Percentiles rank a stretch among this genome's conserved stretches.
Evolutionary conservation across 192 early-diverging fungal genomes (phyloP).

Genomic region (Coemansia guatemalensis): DNA sequence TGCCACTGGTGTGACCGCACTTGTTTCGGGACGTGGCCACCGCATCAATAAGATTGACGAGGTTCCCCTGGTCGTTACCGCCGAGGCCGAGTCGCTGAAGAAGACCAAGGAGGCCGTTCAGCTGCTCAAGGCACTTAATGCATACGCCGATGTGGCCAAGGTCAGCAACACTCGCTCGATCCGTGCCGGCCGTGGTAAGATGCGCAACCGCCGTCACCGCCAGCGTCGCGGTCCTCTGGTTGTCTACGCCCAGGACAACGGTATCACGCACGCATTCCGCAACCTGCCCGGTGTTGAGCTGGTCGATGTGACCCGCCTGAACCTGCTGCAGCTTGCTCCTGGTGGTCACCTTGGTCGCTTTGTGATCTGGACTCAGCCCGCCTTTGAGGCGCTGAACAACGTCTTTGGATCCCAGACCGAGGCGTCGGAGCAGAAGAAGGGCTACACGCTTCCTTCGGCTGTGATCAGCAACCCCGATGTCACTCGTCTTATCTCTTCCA

Average conservation of each 20-base stretch:
- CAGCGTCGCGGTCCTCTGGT: slow-evolving; percentile 96
- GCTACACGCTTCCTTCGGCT: slow-evolving; percentile 83
- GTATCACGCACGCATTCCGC: slow-evolving; percentile 93
- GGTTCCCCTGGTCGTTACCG: slow-evolving; percentile 87
- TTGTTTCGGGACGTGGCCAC: slow-evolving; percentile 97
- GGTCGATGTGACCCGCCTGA: slow-evolving; percentile 84
- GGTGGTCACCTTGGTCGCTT: slow-evolving; percentile 99
- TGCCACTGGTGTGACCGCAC: slow-evolving; percentile 84
- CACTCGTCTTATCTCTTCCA: slow-evolving; percentile 92
- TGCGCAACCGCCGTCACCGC: slow-evolving; percentile 94
- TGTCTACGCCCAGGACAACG: slow-evolving; percentile 92
- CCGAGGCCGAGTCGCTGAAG: slow-evolving; percentile 75
- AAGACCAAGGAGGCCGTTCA: slow-evolving; percentile 94
- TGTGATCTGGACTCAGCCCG: slow-evolving; percentile 96
- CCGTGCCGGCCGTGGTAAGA: slow-evolving; percentile 96
- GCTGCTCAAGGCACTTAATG: slow-evolving; percentile 88
- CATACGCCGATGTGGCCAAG: slow-evolving; percentile 94
- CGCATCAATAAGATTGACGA: slow-evolving; percentile 88
- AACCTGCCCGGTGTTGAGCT: slow-evolving; percentile 99
- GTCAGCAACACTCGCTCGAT: slow-evolving; percentile 93
- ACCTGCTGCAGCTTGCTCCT: slow-evolving; percentile 97
- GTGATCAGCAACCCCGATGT: slow-evolving; percentile 95
- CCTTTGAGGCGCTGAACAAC: slow-evolving; percentile 89
- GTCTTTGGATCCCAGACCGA: slow-evolving; percentile 88
- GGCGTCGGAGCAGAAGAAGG: slow-evolving; percentile 83